Evolutionary conservation across 306 rosid genomes (phyloP), one percentile per base, ranked within the genome.

Genomic region (Senna siamea): DNA sequence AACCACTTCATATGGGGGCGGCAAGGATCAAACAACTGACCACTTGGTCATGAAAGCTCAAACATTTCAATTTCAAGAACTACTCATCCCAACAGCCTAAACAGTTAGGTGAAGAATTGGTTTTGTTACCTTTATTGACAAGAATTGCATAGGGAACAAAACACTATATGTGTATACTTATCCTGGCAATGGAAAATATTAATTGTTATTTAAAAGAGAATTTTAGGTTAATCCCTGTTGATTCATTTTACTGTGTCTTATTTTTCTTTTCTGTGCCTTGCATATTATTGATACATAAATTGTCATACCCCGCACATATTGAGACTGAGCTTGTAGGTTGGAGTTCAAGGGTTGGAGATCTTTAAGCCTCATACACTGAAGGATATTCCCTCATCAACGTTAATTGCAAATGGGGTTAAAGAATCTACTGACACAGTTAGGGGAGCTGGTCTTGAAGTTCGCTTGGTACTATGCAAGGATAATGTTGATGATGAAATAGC

Each of bases 281-380:
- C 51, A 17, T 68, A 20, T 53, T 62, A 18, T 64, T 41, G 57
- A 66, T 22, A 20, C 66, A 70, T 74, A 48, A 40, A 17, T 12
- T 64, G 66, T 55, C 38, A 19, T 20, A 40, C 30, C 9, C 72
- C 76, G 72, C 63, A 37, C 30, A 26, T 69, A 15, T 67, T 68
- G 55, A 47, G 72, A 14, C 56, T 37, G 74, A 22, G 65, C 72
- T 73, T 86, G 80, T 87, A 94, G 97, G 88, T 91, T 76, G 84
- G 90, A 66, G 85, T 88, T 57, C 89, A 88, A 78, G 98, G 93
- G 73, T 80, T 91, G 83, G 88, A 75, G 84, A 87, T 81, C 52
- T 78, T 88, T 58, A 94, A 94, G 86, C 97, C 98, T 20, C 87
- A 71, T 35, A 73, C 79, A 34, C 87, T 73, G 30, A 85, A 85